phyloP scores from a whole-genome alignment of 2,329 filamentous ascomycete species.

The Aureobasidium sp. region DNA sequence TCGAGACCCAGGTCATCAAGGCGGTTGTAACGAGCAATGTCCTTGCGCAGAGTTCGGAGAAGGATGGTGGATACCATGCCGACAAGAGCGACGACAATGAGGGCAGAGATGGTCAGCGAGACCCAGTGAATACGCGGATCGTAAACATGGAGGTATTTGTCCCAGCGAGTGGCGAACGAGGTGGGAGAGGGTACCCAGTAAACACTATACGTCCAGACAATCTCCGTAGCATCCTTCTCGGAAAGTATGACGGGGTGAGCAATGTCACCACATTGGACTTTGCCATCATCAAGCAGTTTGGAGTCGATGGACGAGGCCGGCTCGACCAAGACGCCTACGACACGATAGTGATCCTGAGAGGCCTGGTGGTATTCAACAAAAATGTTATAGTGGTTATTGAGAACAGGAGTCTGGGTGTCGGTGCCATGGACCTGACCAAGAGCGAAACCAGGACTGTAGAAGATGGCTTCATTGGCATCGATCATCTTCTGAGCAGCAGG shows the following conservation, averaged over 20 bases:
- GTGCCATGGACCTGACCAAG: constrained; percentile 61
- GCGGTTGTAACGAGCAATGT: constrained; percentile 94
- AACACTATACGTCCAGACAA: constrained; percentile 87
- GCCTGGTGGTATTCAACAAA: constrained; percentile 86
- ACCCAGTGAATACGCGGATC: constrained; percentile 99
- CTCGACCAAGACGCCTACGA: constrained; percentile 86
- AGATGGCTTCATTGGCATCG: constrained; percentile 70
- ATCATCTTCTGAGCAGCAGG: constrained; percentile 78
- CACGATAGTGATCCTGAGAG: constrained; percentile 63
- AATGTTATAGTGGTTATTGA: constrained; percentile 97
- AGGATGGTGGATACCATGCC: constrained; percentile 91
- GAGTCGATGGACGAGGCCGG: constrained; percentile 64
- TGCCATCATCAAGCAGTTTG: constrained; percentile 43
- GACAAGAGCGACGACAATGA: constrained; percentile 87
- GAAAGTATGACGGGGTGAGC: constrained; percentile 56
- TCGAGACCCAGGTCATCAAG: constrained; percentile 86
- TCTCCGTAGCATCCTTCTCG: constrained; percentile 53
- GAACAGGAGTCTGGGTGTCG: constrained; percentile 48
- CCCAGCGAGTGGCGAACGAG: constrained; percentile 94
- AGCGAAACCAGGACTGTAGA: constrained; percentile 87
- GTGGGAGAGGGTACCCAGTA: constrained; percentile 79
- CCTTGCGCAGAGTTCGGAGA: constrained; percentile 79
- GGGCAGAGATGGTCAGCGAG: constrained; percentile 89
- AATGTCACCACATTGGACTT: constrained; percentile 57
- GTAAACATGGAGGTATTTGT: constrained; percentile 96